Evolutionary conservation across 352 stramenopile species (phyloP), one percentile per base, ranked within the genome.

Genomic region (Phytophthora parvispora): DNA sequence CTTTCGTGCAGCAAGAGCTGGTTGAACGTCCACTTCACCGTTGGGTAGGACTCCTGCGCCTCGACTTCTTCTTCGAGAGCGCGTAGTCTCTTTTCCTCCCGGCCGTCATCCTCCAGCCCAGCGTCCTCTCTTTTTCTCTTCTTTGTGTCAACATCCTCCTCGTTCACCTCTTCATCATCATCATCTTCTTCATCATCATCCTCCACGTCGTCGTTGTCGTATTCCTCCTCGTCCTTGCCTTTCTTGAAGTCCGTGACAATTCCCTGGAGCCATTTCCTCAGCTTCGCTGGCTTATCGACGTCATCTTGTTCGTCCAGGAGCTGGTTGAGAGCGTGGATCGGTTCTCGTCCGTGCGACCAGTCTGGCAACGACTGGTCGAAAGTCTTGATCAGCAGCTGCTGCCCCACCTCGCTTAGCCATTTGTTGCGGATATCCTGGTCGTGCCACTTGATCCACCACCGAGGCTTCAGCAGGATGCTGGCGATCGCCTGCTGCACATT

Each of bases 361-460:
- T 2, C 20, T 22, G 59, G 31, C 9, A 77, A 64, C 24, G 68
- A 72, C 50, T 71, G 66, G 3, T 69, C 25, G 24, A 83, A 69
- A 3, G 67, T 75, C 13, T 68, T 52, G 22, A 54, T 42, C 36
- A 82, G 32, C 5, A 85, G 28, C 34, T 54, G 49, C 5, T 65
- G 20, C 47, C 78, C 67, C 13, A 87, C 54, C 57, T 87, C 76
- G 9, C n/a, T 3, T 38, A 78, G 28, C 78, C 78, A 87, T 50
- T 77, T 74, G 32, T 45, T n/a, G 4, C 65, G 62, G 16, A 87
- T 43, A 0, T 69, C 50, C 4, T 24, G 38, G 28, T 78, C 74
- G n/a, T 72, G 50, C 57, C 55, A 72, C 70, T 89, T 87, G 52
- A 51, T n/a, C 74, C 74, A 86, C 76, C 76, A 87, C 12, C 48